Evolutionary conservation across 2,329 filamentous ascomycete species (phyloP), one percentile per base, ranked within the genome.

Genomic region (Cylindrodendrum hubeiense): DNA sequence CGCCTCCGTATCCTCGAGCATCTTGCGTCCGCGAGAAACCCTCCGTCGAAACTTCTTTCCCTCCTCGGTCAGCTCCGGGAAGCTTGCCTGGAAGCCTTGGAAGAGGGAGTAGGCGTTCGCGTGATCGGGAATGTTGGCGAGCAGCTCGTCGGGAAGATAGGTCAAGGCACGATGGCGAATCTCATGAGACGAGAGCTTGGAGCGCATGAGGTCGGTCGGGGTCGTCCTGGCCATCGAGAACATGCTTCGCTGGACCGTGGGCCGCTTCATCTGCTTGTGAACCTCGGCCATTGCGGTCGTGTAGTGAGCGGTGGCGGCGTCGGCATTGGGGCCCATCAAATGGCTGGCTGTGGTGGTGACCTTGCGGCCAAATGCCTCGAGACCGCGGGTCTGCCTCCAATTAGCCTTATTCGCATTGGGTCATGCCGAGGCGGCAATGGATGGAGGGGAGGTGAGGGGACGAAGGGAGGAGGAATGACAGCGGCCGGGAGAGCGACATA

Each of bases 321-420:
- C 80, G 72, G 82, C 77, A 62, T 89, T 81, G 50, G 91, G 89
- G 47, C 88, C 91, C 75, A 98, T 97, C 71, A 99, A 86, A 79
- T 97, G 94, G 75, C 90, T 93, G 61, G 96, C 96, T 21, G 96
- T 98, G 28, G 94, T 94, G 30, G 95, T 96, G 68, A 98, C 94
- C 82, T 98, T 99, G 77, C 95, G 91, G 71, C 94, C 90, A 81
- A 99, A 98, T 60, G 93, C 93, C 82, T 98, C 95, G 74, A 98
- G 84, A 70, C 96, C 93, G 74, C 94, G 92, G 60, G 93, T 90
- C 94, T 97, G 75, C 54, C 52, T 68, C 62, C 63, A 66, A 62
- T 65, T 63, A 70, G 67, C 57, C 57, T 49, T 60, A 66, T 71
- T 66, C 67, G 69, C 66, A 49, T 60, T 60, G 67, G 51, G 67